phyloP scores from a whole-genome alignment of 2,329 filamentous ascomycete genomes.

The Aspergillus glaucus region DNA sequence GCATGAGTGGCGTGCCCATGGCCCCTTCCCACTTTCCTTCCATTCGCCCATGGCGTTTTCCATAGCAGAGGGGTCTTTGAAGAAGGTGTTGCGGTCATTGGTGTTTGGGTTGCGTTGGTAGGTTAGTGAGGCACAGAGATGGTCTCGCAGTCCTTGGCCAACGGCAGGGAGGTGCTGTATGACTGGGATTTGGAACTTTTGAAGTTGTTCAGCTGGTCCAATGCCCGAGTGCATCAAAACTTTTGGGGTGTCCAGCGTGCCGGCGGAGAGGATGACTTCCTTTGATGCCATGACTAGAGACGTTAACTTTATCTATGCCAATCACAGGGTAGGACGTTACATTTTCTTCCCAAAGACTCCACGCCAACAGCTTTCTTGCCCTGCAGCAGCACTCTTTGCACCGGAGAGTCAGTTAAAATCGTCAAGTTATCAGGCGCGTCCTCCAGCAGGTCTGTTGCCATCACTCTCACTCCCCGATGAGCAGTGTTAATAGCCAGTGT shows the following conservation, averaged over 20 bases:
- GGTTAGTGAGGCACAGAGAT: constrained; percentile 26
- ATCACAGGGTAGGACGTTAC: constrained; percentile 19
- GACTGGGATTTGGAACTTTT: constrained; percentile 36
- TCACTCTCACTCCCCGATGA: constrained; percentile 44
- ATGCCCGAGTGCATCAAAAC: constrained; percentile 46
- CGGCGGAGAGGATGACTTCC: constrained; percentile 37
- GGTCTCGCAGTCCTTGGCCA: constrained; percentile 43
- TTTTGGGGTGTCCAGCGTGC: constrained; percentile 34
- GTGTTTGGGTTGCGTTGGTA: constrained; percentile 37
- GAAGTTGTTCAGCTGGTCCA: constrained; percentile 39
- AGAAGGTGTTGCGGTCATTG: constrained; percentile 43
- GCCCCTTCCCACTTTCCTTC: constrained; percentile 37
- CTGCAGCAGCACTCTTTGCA: constrained; percentile 45
- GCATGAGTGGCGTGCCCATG: constrained; percentile 26
- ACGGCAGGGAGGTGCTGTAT: constrained; percentile 36
- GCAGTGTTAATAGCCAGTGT: constrained; percentile 46
- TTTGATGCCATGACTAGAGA: constrained; percentile 25
- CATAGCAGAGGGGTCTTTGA: constrained; percentile 37
- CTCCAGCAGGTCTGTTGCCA: constrained; percentile 46
- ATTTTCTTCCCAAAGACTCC: constrained; percentile 35
- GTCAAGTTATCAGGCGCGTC: constrained; percentile 46
- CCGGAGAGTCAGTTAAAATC: constrained; percentile 44
- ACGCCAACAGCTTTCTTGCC: constrained; percentile 44
- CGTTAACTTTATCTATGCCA: not conserved
- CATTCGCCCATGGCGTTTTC: constrained; percentile 45